These are phyloP conservation scores for Teunomyces gatunensis DNA, from an alignment of 805 yeast species.

Conservation along the genomic window DNA sequence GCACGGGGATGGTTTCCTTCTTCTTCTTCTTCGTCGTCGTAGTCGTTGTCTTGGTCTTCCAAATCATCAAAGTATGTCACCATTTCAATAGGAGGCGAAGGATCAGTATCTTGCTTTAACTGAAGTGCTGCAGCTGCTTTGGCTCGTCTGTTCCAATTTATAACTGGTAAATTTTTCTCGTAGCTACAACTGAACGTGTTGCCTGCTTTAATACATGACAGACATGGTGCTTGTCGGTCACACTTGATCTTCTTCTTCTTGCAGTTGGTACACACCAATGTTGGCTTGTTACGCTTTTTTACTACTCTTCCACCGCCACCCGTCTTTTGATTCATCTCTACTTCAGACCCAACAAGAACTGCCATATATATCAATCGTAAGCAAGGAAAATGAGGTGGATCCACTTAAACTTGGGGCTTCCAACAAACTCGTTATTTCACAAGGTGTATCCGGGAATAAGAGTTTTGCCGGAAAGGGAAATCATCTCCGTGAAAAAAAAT, in stretches of 20 bases:
- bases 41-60: neutral
- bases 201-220: conserved; percentile 22
- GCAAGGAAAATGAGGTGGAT: neutral
- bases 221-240: conserved; percentile 26
- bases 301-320: neutral
- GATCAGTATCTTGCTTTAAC: too few relatives aligned
- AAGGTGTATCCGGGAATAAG: neutral
- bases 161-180: conserved; percentile 7
- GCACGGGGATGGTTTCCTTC: neutral
- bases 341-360: neutral
- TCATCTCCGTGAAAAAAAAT: neutral
- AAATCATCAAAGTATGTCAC: neutral
- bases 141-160: too few relatives aligned
- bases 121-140: too few relatives aligned
- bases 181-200: conserved; percentile 18
- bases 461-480: neutral
- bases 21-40: too few relatives aligned
- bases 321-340: neutral
- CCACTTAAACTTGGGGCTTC: neutral
- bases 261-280: conserved; percentile 30
- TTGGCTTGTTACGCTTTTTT: conserved; percentile 19
- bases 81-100: neutral
- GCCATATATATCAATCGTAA: neutral
- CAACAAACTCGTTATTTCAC: neutral
- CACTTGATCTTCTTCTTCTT: conserved; percentile 33